Percentiles rank a stretch among this genome's conserved stretches.
phyloP scores from a whole-genome alignment of 176 grass and related monocot species.

The Raddia guianensis region DNA sequence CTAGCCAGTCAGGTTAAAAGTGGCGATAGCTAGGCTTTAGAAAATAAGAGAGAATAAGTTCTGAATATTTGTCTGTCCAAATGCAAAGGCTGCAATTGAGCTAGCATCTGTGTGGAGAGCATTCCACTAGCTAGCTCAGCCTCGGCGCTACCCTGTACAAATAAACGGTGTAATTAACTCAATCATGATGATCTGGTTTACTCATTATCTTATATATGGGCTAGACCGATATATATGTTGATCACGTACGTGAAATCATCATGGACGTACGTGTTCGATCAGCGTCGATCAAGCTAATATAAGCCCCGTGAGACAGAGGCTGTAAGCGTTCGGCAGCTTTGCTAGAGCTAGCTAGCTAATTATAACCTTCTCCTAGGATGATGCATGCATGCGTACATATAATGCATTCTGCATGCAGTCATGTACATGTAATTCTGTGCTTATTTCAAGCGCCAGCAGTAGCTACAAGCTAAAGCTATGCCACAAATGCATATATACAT shows the following conservation, averaged over 20 bases:
- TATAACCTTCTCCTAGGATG: background rate
- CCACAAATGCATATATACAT: too few species aligned
- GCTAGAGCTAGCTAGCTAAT: background rate
- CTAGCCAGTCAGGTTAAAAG: slow-evolving; percentile 31
- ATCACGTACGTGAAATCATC: background rate
- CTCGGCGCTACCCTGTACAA: too few species aligned
- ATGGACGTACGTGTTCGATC: background rate
- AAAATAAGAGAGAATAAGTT: background rate
- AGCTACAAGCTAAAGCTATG: too few species aligned
- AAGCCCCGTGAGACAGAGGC: background rate
- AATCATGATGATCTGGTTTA: background rate
- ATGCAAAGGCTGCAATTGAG: background rate
- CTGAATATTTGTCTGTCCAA: slow-evolving; percentile 3
- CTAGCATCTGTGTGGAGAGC: background rate
- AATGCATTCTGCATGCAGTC: too few species aligned
- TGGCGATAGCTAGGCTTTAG: slow-evolving; percentile 7
- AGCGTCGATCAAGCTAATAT: too few species aligned
- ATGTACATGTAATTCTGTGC: too few species aligned
- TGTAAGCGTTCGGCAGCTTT: background rate
- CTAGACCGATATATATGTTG: slow-evolving; percentile 7
- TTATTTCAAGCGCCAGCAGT: too few species aligned
- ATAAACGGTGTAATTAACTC: too few species aligned
- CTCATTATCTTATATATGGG: too few species aligned
- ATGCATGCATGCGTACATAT: too few species aligned
- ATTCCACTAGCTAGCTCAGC: background rate